Percentiles rank a stretch among this genome's conserved stretches.
These are phyloP conservation scores for Pyrenophora seminiperda DNA, from an alignment of 2,329 filamentous ascomycete genomes.

Conservation along the genomic window DNA sequence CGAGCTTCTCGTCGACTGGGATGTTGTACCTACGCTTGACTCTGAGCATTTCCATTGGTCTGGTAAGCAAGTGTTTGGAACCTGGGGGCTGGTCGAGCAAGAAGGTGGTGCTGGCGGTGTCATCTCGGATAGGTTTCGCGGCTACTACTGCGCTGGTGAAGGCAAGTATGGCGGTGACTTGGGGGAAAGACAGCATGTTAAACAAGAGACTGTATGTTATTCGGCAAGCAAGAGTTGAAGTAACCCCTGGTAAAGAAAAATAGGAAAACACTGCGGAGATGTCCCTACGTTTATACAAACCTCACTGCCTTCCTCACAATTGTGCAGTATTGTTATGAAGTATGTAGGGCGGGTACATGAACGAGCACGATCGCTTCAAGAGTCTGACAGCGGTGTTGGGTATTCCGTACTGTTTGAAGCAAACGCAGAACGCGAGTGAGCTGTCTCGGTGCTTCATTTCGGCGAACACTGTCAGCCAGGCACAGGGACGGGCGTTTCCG, in stretches of 20 bases:
- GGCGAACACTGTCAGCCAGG: too few relatives aligned
- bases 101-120: not conserved
- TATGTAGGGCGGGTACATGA: too few relatives aligned
- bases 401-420: too few relatives aligned
- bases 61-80: not conserved
- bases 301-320: too few relatives aligned
- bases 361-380: too few relatives aligned
- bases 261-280: not conserved
- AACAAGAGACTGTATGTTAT: not conserved
- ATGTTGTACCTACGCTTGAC: not conserved
- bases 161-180: not conserved
- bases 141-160: not conserved
- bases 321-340: too few relatives aligned
- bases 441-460: too few relatives aligned
- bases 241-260: not conserved
- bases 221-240: not conserved
- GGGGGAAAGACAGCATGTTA: not conserved
- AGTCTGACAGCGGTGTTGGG: too few relatives aligned
- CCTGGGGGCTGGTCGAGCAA: not conserved
- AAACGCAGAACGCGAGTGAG: too few relatives aligned
- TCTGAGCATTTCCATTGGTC: not conserved
- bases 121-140: not conserved
- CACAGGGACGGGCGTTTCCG: too few relatives aligned
- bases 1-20: not conserved
- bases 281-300: too few relatives aligned